Conservation (phyloP, 2,329 filamentous ascomycete genomes). For the Bipolaris oryzae region DNA sequence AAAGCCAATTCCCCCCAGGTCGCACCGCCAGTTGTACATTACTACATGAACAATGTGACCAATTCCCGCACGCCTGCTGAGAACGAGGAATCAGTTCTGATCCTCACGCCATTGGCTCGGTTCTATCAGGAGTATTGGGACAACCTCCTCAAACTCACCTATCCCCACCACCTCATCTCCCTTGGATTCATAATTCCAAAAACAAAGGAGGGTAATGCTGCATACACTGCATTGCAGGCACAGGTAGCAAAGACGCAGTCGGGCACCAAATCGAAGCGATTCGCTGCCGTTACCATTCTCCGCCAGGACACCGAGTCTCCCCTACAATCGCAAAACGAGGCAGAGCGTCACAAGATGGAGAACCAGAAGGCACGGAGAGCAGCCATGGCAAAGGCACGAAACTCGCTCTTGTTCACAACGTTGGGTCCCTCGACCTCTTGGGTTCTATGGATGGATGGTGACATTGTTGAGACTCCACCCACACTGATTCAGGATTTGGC, state of each 20-base stretch:
- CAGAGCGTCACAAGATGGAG: conserved; percentile 86
- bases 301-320: conserved; percentile 93
- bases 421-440: conserved; percentile 89
- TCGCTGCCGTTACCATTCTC: conserved; percentile 91
- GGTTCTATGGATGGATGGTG: conserved; percentile 95
- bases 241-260: conserved; percentile 86
- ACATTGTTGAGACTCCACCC: conserved; percentile 86
- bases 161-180: conserved; percentile 93
- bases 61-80: conserved; percentile 75
- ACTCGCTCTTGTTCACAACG: conserved; percentile 93
- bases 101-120: conserved; percentile 88
- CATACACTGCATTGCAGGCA: conserved; percentile 80
- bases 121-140: conserved; percentile 98
- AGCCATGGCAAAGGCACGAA: conserved; percentile 91
- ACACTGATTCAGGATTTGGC: conserved; percentile 91
- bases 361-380: conserved; percentile 87
- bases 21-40: conserved; percentile 87
- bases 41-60: conserved; percentile 94
- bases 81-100: conserved; percentile 84
- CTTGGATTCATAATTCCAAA: conserved; percentile 96
- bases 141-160: conserved; percentile 80
- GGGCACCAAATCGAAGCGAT: conserved; percentile 78
- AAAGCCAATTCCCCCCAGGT: conserved; percentile 59
- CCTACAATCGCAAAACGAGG: conserved; percentile 78
- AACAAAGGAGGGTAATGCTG: conserved; percentile 87